Conservation (phyloP, 306 rosid species). For the Luffa aegyptiaca region DNA sequence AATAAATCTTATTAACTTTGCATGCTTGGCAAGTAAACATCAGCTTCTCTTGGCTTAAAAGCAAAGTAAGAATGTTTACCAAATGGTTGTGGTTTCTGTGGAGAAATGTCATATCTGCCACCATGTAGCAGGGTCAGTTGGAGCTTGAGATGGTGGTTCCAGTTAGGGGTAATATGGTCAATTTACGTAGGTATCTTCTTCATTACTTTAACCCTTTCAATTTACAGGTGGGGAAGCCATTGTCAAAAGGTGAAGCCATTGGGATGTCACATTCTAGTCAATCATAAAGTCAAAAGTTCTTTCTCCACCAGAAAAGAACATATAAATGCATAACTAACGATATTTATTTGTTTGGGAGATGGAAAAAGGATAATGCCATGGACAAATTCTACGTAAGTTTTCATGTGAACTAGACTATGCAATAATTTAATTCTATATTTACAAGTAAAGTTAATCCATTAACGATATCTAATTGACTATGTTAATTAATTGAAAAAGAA, state of each 20-base stretch:
- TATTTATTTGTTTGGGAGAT: too few relatives aligned
- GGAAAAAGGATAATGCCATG: too few relatives aligned
- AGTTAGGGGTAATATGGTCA: conserved; percentile 11
- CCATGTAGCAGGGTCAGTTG: neutral
- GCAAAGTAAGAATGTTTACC: conserved; percentile 37
- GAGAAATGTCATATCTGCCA: conserved; percentile 19
- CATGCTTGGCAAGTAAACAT: conserved; percentile 52
- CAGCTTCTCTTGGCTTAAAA: conserved; percentile 49
- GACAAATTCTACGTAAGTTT: too few relatives aligned
- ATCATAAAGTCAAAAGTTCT: too few relatives aligned
- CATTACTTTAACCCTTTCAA: conserved; percentile 12
- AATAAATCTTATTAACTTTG: conserved; percentile 33
- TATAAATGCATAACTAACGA: too few relatives aligned
- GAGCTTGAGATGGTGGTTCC: neutral
- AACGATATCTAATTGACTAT: too few relatives aligned
- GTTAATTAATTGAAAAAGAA: too few relatives aligned
- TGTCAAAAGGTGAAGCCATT: conserved; percentile 23
- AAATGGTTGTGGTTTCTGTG: neutral
- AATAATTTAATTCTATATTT: too few relatives aligned
- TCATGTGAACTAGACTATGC: too few relatives aligned
- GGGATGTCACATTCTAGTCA: conserved; percentile 1
- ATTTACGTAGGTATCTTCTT: conserved; percentile 15
- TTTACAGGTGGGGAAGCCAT: conserved; percentile 21
- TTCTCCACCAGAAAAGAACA: too few relatives aligned
- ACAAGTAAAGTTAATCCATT: neutral